Percentiles rank a stretch among this genome's conserved stretches.
phyloP scores from a whole-genome alignment of 352 stramenopile species.

The Globisporangium nagaii region DNA sequence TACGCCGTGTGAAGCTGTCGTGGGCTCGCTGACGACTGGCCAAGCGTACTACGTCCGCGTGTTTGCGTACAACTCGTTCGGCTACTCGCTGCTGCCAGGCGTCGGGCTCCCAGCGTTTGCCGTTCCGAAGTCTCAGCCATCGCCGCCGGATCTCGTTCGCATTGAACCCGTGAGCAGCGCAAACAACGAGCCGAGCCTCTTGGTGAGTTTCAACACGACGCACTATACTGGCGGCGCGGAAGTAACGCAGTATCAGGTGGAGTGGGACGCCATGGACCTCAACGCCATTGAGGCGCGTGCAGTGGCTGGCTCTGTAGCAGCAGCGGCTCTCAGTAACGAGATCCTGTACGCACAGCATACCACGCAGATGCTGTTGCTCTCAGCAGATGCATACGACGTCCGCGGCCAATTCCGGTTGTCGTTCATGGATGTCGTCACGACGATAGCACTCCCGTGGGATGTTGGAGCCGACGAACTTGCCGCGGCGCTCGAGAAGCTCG shows the following conservation, averaged over 20 bases:
- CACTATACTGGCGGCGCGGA: constrained; percentile 75
- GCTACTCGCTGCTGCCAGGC: constrained; percentile 74
- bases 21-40: constrained; percentile 74
- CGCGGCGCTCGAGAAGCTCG: constrained; percentile 67
- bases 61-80: constrained; percentile 91
- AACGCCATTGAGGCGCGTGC: constrained; percentile 40
- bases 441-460: constrained; percentile 55
- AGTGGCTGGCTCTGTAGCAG: constrained; percentile 16
- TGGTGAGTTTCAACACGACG: constrained; percentile 72
- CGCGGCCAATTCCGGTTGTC: constrained; percentile 82
- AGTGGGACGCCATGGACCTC: constrained; percentile 91
- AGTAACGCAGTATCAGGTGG: constrained; percentile 88
- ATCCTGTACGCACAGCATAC: constrained; percentile 83
- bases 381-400: constrained; percentile 76
- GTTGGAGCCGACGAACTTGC: constrained; percentile 77
- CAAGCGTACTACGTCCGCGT: constrained; percentile 88
- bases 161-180: constrained; percentile 27
- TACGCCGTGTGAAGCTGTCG: constrained; percentile 72
- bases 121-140: constrained; percentile 72
- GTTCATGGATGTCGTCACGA: constrained; percentile 67
- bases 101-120: constrained; percentile 64
- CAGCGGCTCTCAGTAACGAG: constrained; percentile 29
- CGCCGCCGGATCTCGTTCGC: constrained; percentile 45
- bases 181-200: constrained; percentile 32
- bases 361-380: constrained; percentile 87